phyloP scores from a whole-genome alignment of 495 filamentous ascomycete species.

The Annulohypoxylon nitens region DNA sequence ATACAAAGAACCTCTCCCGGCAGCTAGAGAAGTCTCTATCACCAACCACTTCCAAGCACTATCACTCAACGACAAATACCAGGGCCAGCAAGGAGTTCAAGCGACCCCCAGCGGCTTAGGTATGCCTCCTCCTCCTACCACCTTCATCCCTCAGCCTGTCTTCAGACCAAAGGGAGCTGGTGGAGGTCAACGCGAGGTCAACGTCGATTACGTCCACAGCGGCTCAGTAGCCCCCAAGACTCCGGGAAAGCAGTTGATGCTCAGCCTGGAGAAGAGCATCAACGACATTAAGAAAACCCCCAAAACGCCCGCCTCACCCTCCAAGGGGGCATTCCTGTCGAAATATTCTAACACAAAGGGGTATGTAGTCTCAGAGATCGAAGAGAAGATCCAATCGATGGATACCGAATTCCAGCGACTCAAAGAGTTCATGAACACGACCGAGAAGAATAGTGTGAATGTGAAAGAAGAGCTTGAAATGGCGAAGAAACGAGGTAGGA shows the following conservation, averaged over 20 bases:
- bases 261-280: constrained; percentile 32
- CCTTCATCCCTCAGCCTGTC: constrained; percentile 9
- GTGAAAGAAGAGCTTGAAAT: constrained; percentile 77
- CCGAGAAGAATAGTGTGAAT: constrained; percentile 69
- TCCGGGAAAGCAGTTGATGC: constrained; percentile 23
- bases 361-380: constrained; percentile 78
- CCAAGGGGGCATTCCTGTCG: constrained; percentile 70
- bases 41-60: constrained; percentile 45
- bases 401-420: constrained; percentile 72
- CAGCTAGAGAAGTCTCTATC: constrained; percentile 51
- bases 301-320: constrained; percentile 58
- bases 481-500: constrained; percentile 80
- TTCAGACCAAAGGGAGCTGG: constrained; percentile 15
- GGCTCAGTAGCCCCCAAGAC: constrained; percentile 54
- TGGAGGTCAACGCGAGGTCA: neutral
- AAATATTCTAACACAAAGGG: constrained; percentile 75
- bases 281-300: constrained; percentile 31
- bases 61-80: constrained; percentile 46
- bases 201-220: constrained; percentile 37
- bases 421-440: constrained; percentile 71
- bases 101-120: constrained; percentile 51
- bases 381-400: constrained; percentile 73
- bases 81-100: constrained; percentile 52
- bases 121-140: constrained; percentile 23
- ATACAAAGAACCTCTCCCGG: constrained; percentile 26